Percentiles rank a stretch among this genome's conserved stretches.
phyloP scores from a whole-genome alignment of 495 filamentous ascomycete genomes.

The Xylaria sp. region DNA sequence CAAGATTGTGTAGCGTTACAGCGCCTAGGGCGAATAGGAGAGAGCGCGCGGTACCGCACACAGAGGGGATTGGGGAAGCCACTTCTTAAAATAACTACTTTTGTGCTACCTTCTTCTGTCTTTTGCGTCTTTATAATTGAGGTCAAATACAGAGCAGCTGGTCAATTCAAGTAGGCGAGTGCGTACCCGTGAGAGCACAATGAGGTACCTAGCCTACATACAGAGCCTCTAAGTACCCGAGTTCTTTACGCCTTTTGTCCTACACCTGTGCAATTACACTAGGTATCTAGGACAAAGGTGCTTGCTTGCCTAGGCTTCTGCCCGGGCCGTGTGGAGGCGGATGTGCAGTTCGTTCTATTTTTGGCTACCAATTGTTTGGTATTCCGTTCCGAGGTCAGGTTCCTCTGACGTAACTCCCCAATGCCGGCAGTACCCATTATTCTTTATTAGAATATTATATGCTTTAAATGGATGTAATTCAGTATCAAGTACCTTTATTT shows the following conservation, averaged over 20 bases:
- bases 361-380: slow-evolving; percentile 6
- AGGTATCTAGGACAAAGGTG: background rate
- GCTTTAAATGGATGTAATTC: too few relatives aligned
- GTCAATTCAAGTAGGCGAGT: background rate
- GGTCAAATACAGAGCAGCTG: background rate
- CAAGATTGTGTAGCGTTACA: slow-evolving; percentile 10
- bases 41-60: slow-evolving; percentile 7
- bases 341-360: slow-evolving; percentile 7
- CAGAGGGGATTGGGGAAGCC: background rate
- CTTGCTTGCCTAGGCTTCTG: too few relatives aligned
- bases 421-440: background rate
- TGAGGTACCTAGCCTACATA: background rate
- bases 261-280: background rate
- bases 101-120: background rate
- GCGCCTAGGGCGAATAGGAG: slow-evolving; percentile 13
- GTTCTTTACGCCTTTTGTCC: too few relatives aligned
- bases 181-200: background rate
- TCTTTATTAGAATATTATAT: background rate
- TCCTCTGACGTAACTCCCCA: background rate
- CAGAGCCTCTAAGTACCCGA: background rate
- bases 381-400: background rate
- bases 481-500: too few relatives aligned
- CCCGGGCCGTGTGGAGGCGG: background rate
- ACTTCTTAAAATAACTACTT: slow-evolving; percentile 2
- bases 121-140: background rate